Evolutionary conservation across 148 eudicot species (phyloP).

Genomic region (Hydrangea macrophylla): DNA sequence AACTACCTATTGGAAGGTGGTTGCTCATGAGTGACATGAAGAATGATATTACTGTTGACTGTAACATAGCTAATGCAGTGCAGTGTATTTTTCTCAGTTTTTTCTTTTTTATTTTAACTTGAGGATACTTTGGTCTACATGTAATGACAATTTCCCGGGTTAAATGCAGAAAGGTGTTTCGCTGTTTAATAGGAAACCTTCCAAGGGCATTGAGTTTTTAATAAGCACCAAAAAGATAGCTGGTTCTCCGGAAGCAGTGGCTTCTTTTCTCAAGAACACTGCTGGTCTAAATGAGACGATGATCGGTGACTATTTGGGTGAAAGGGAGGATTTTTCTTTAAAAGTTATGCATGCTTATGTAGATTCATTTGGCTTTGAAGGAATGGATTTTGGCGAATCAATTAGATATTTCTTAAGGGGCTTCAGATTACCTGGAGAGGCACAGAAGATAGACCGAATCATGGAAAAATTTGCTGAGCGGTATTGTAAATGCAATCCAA

Average conservation of each 20-base stretch:
- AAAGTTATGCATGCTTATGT: slow-evolving; percentile 99
- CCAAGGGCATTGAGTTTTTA: slow-evolving; percentile 87
- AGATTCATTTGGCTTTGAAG: slow-evolving; percentile 86
- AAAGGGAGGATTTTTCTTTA: slow-evolving; percentile 83
- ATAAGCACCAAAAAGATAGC: slow-evolving; percentile 74
- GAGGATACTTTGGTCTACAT: not conserved
- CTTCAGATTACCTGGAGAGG: slow-evolving; percentile 97
- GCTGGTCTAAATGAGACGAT: slow-evolving; percentile 77
- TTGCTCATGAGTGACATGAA: not conserved
- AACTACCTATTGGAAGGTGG: not conserved
- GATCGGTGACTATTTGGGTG: slow-evolving; percentile 97
- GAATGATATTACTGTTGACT: not conserved
- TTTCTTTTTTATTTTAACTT: not conserved
- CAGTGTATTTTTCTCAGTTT: slow-evolving; percentile 1
- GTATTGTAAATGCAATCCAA: slow-evolving; percentile 95
- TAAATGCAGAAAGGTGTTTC: slow-evolving; percentile 90
- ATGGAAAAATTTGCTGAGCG: slow-evolving; percentile 99
- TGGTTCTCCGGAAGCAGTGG: slow-evolving; percentile 83
- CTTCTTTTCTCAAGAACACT: slow-evolving; percentile 75
- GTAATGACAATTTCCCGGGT: slow-evolving; percentile 16
- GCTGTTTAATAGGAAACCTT: slow-evolving; percentile 86
- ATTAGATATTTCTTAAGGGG: slow-evolving; percentile 93
- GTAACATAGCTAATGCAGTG: not conserved
- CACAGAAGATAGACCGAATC: slow-evolving; percentile 96
- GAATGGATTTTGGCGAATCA: slow-evolving; percentile 89